phyloP scores from a whole-genome alignment of 1,284 basidiomycete genomes.

The Peniophora sp. region DNA sequence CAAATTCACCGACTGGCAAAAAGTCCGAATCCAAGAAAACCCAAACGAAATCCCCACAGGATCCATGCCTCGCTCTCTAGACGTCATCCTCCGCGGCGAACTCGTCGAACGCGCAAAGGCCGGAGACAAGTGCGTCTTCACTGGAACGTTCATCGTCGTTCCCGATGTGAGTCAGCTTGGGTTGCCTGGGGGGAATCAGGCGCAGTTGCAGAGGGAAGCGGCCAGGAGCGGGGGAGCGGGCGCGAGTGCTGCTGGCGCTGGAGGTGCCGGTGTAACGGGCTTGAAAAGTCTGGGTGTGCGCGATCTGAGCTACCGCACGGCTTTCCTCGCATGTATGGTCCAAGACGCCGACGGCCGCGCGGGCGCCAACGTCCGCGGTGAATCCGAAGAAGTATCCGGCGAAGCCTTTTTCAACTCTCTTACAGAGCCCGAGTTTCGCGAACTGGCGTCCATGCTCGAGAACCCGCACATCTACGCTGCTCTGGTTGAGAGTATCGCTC shows the following conservation, averaged over 20 bases:
- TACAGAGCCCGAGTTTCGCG: constrained; percentile 92
- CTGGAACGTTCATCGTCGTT: constrained; percentile 96
- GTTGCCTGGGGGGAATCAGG: constrained; percentile 88
- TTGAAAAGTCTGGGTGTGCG: constrained; percentile 92
- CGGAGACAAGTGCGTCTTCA: constrained; percentile 98
- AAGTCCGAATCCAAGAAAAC: constrained; percentile 98
- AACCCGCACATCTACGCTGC: constrained; percentile 92
- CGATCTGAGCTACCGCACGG: constrained; percentile 97
- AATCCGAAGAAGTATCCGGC: constrained; percentile 75
- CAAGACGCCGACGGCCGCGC: constrained; percentile 84
- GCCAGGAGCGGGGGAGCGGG: constrained; percentile 54
- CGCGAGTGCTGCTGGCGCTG: constrained; percentile 55
- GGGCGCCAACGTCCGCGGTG: constrained; percentile 80
- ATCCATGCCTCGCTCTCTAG: constrained; percentile 94
- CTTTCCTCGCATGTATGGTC: constrained; percentile 97
- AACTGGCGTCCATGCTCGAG: constrained; percentile 91
- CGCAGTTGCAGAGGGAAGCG: constrained; percentile 86
- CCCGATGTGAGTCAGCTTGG: constrained; percentile 97
- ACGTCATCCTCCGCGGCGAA: constrained; percentile 93
- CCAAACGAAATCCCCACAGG: constrained; percentile 98
- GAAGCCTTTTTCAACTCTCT: constrained; percentile 82
- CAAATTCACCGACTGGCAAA: constrained; percentile 99
- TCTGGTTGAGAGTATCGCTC: constrained; percentile 92
- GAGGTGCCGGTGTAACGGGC: constrained; percentile 87
- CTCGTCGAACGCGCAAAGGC: constrained; percentile 97